Conservation (phyloP, 169 alveolate genomes). For the Eimeria acervulina region DNA sequence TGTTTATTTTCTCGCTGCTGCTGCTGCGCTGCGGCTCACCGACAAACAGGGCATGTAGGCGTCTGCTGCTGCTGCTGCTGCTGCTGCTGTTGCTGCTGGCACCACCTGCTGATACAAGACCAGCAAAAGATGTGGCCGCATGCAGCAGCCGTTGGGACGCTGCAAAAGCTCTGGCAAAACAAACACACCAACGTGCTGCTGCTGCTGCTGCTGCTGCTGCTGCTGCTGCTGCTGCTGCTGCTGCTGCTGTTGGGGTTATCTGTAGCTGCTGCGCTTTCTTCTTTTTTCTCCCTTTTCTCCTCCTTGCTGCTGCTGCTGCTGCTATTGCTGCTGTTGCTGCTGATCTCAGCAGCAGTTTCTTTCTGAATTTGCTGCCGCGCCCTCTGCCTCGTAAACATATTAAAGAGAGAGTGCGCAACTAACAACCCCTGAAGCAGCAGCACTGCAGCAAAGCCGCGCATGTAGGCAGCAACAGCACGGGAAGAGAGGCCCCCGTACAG, state of each 20-base stretch:
- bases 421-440: conserved; percentile 43
- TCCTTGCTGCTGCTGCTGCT: conserved; percentile 28
- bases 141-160: conserved; percentile 59
- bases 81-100: conserved; percentile 67
- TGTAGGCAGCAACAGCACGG: conserved; percentile 26
- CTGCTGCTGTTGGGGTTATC: no score
- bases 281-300: neutral
- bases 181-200: conserved; percentile 45
- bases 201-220: conserved; percentile 57
- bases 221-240: neutral
- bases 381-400: conserved; percentile 1
- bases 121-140: conserved; percentile 59
- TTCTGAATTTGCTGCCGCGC: neutral
- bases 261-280: no score
- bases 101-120: conserved; percentile 52
- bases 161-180: conserved; percentile 52
- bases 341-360: neutral
- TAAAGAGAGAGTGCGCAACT: neutral
- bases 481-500: neutral
- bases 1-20: no score
- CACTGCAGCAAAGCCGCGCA: conserved; percentile 41
- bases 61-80: neutral
- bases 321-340: neutral
- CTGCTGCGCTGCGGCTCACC: neutral
- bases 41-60: conserved; percentile 53